Evolutionary conservation across 176 grass and related monocot genomes (phyloP).

Genomic region (Coix lacrymajobi): DNA sequence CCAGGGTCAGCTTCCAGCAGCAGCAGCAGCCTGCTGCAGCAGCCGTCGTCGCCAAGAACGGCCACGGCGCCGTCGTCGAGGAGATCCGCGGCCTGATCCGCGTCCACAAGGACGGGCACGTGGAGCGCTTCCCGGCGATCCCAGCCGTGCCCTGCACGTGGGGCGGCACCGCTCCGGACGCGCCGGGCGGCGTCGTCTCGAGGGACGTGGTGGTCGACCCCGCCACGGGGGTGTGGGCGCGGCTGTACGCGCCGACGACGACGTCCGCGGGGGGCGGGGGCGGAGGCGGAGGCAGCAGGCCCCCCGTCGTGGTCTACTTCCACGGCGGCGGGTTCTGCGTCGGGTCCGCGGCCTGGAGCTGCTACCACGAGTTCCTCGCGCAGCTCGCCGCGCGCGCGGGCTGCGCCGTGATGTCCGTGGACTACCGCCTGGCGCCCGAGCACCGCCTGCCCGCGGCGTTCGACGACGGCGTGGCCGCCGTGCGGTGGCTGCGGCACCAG

Average conservation of each 20-base stretch:
- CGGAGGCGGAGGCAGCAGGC: neutral
- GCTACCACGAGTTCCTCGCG: slow-evolving; percentile 88
- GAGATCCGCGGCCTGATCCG: slow-evolving; percentile 80
- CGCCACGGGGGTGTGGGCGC: slow-evolving; percentile 55
- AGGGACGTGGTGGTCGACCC: slow-evolving; percentile 51
- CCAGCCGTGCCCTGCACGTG: slow-evolving; percentile 63
- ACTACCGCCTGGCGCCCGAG: slow-evolving; percentile 90
- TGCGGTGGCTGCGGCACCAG: slow-evolving; percentile 72
- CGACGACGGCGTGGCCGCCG: slow-evolving; percentile 59
- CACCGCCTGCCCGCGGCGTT: slow-evolving; percentile 59
- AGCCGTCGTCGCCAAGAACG: slow-evolving; percentile 2
- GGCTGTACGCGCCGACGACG: slow-evolving; percentile 52
- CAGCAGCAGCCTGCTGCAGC: neutral
- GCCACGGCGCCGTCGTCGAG: slow-evolving; percentile 56
- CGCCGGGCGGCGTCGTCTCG: slow-evolving; percentile 29
- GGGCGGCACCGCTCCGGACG: slow-evolving; percentile 25
- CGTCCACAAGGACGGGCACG: slow-evolving; percentile 69
- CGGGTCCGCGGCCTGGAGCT: slow-evolving; percentile 81
- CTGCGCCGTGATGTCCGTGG: slow-evolving; percentile 68
- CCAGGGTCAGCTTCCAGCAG: slow-evolving; percentile 32
- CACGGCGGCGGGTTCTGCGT: slow-evolving; percentile 97
- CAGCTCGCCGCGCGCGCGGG: slow-evolving; percentile 34
- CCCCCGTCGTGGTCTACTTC: slow-evolving; percentile 84
- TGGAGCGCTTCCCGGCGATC: slow-evolving; percentile 67
- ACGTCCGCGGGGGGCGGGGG: neutral